Base-by-base conservation (phyloP, 1,284 basidiomycete genomes). In the Ustilago shanxiensis region DNA sequence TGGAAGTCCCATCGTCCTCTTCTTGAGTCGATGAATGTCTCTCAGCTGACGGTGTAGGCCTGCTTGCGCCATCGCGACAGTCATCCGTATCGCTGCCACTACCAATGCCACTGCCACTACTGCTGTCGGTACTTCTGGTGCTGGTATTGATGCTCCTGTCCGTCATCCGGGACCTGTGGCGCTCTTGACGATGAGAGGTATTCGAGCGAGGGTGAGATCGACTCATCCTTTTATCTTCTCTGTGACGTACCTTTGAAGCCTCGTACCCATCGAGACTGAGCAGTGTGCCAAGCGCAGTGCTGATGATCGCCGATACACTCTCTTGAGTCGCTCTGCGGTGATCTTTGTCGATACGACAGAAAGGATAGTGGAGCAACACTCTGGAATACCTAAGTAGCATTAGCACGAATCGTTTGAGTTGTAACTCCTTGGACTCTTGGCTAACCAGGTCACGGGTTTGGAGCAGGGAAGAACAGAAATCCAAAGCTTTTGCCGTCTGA, bases 341-440 rank as follows among this genome's bases (percentile, higher is more conserved):
- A 35, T 60, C 49, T 45, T 9, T 52, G 28, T 60, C 59, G 3
- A 45, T 33, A 13, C 59, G 59, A 39, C 59, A 60, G 49, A 60
- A 53, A 14, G 59, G 59, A 53, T 60, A 60, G 59, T 60, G 59
- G 11, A 60, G 39, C 49, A 60, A 28, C 28, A 60, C 59, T 26
- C 59, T 49, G 18, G 59, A 44, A 26, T 60, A 60, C n/a, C 59
- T 49, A 35, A 35, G 22, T 18, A 60, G 39, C 59, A 60, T 60
- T 18, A 60, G 59, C 26, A 60, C 59, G 29, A 53, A 60, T n/a
- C 59, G 59, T 47, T 53, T 52, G 50, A 53, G 39, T 28, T 60
- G 59, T 16, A 18, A 41, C 50, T 52, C 59, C 49, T 53, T 60
- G 7, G 24, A 44, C 18, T 45, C 39, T 10, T 26, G 26, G 8